phyloP scores from a whole-genome alignment of 2,329 filamentous ascomycete genomes.

The Penicillium sp. region DNA sequence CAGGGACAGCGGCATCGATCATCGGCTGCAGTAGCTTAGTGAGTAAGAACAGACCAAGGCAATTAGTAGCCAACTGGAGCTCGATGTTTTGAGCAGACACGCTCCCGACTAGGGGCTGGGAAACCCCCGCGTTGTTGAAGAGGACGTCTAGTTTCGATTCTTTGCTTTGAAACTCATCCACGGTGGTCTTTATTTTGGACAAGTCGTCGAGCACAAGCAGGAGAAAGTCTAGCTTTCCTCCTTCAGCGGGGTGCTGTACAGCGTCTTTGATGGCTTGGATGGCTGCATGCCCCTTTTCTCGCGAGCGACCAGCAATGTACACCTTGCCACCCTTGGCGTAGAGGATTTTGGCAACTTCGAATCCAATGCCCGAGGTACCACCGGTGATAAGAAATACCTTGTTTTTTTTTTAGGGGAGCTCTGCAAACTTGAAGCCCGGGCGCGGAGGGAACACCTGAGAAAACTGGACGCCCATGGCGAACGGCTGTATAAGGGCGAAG shows the following conservation, averaged over 20 bases:
- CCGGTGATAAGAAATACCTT: slow-evolving; percentile 52
- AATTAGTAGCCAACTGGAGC: slow-evolving; percentile 35
- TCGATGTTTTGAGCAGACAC: slow-evolving; percentile 33
- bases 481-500: no score
- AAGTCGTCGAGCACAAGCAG: slow-evolving; percentile 42
- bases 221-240: slow-evolving; percentile 43
- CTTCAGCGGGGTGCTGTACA: no score
- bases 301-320: slow-evolving; percentile 50
- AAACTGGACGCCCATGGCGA: slow-evolving; percentile 23
- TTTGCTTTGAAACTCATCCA: slow-evolving; percentile 28
- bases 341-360: slow-evolving; percentile 51
- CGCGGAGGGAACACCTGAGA: background rate
- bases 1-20: slow-evolving; percentile 25
- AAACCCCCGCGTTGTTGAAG: slow-evolving; percentile 40
- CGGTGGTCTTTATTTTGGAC: slow-evolving; percentile 15
- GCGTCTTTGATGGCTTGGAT: slow-evolving; percentile 31
- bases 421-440: background rate
- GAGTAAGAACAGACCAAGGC: slow-evolving; percentile 35
- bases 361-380: slow-evolving; percentile 23
- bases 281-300: slow-evolving; percentile 41
- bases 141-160: slow-evolving; percentile 40
- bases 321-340: slow-evolving; percentile 53
- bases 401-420: background rate
- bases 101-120: slow-evolving; percentile 22
- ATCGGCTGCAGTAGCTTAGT: slow-evolving; percentile 29